Evolutionary conservation across 1,284 basidiomycete species (phyloP).

Genomic region (Phylloboletellus chloephorus): DNA sequence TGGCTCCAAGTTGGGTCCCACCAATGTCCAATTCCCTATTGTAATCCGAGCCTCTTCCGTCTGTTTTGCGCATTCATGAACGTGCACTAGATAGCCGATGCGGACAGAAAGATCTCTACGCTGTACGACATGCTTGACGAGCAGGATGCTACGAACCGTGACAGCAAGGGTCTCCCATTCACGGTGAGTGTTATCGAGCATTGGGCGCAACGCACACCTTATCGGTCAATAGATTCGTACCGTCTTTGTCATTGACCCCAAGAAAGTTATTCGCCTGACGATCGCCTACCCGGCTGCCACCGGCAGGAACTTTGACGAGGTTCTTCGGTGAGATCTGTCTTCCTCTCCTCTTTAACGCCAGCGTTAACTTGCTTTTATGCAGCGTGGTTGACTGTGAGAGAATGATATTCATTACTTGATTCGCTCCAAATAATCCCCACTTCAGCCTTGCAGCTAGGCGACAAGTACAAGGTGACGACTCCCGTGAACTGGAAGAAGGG

Average conservation of each 20-base stretch:
- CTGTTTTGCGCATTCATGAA: conserved; percentile 7
- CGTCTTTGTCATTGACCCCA: conserved; percentile 91
- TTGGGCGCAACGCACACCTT: conserved; percentile 8
- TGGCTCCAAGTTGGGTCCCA: conserved; percentile 60
- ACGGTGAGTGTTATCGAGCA: conserved; percentile 40
- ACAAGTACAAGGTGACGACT: conserved; percentile 83
- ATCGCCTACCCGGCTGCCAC: conserved; percentile 88
- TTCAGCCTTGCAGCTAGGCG: conserved; percentile 83
- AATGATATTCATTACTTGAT: not conserved
- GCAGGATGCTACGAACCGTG: conserved; percentile 92
- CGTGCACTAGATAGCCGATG: conserved; percentile 75
- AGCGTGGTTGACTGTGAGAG: conserved; percentile 62
- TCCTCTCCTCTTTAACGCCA: not conserved
- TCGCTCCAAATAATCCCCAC: conserved; percentile 6
- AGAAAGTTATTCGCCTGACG: conserved; percentile 85
- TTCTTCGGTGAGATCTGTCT: conserved; percentile 59
- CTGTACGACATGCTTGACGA: conserved; percentile 95
- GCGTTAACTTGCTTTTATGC: conserved; percentile 14
- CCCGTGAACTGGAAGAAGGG: conserved; percentile 95
- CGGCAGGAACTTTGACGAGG: conserved; percentile 83
- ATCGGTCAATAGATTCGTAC: conserved; percentile 71
- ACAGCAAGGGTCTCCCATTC: conserved; percentile 85
- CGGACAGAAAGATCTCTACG: conserved; percentile 79
- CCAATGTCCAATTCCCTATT: conserved; percentile 87
- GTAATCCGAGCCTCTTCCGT: conserved; percentile 38